phyloP scores from a whole-genome alignment of 768 basidiomycete species.

The Plicaturopsis crispa region DNA sequence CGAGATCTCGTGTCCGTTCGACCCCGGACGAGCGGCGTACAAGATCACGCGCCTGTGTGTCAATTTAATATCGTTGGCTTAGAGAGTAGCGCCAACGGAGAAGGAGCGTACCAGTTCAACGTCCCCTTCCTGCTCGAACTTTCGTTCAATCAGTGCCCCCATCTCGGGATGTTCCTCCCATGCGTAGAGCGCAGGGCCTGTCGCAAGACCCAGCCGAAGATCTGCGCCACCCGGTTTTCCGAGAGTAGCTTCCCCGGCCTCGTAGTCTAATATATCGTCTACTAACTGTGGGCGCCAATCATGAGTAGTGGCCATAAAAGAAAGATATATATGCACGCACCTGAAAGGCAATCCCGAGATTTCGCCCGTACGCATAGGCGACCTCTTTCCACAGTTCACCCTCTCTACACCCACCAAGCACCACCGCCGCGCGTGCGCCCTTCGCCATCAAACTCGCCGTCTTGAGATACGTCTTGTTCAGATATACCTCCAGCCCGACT shows the following conservation, averaged over 20 bases:
- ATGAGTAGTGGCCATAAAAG: background rate
- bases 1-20: conserved; percentile 72
- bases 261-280: conserved; percentile 93
- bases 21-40: conserved; percentile 69
- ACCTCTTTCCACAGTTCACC: conserved; percentile 84
- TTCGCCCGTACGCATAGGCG: conserved; percentile 86
- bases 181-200: conserved; percentile 81
- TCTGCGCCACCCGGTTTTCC: conserved; percentile 93
- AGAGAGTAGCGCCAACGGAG: background rate
- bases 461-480: conserved; percentile 91
- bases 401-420: conserved; percentile 75
- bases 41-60: conserved; percentile 52
- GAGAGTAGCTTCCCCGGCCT: conserved; percentile 60
- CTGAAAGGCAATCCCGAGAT: conserved; percentile 94
- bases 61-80: conserved; percentile 3
- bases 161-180: conserved; percentile 78
- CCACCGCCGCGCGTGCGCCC: conserved; percentile 72
- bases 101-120: conserved; percentile 58
- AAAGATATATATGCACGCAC: conserved; percentile 30
- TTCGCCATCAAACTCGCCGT: conserved; percentile 91
- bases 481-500: conserved; percentile 50
- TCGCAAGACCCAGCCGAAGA: conserved; percentile 75
- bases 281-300: conserved; percentile 54
- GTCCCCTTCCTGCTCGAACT: conserved; percentile 73
- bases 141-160: conserved; percentile 69